These are phyloP conservation scores for Cercospora nicotianae DNA, from an alignment of 2,329 filamentous ascomycete genomes.

Conservation along the genomic window DNA sequence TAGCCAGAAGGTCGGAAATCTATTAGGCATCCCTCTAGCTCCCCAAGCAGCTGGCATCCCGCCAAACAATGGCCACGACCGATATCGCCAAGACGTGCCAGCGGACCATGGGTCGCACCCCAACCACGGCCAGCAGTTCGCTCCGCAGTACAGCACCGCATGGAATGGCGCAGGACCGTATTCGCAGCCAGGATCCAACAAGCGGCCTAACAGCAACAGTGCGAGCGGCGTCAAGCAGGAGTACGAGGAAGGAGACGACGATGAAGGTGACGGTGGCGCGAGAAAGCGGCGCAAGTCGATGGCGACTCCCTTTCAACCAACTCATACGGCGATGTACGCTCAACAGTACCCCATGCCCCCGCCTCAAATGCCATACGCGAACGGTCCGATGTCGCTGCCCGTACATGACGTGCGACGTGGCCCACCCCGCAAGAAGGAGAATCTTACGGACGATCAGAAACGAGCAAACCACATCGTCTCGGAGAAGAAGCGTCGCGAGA, in stretches of 20 bases:
- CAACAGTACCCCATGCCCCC: conserved; percentile 4
- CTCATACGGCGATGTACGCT: conserved; percentile 3
- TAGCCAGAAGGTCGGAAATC: conserved; percentile 12
- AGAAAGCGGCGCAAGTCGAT: conserved; percentile 9
- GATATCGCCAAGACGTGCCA: background rate
- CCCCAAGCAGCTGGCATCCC: conserved; percentile 11
- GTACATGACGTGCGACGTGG: conserved; percentile 8
- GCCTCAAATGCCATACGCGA: conserved; percentile 1
- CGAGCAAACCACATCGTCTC: conserved; percentile 73
- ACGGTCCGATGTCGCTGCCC: conserved; percentile 7
- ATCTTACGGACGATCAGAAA: conserved; percentile 64
- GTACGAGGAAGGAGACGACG: conserved; percentile 5
- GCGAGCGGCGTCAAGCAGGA: conserved; percentile 14
- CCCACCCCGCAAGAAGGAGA: conserved; percentile 17
- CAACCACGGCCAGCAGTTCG: background rate
- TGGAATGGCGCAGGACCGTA: conserved; percentile 1
- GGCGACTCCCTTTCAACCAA: conserved; percentile 2
- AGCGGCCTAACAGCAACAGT: conserved; percentile 4
- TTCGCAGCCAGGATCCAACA: conserved; percentile 2
- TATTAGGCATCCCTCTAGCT: conserved; percentile 13
- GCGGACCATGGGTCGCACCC: background rate
- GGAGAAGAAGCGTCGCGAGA: conserved; percentile 66
- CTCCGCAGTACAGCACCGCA: conserved; percentile 3
- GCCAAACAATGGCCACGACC: background rate
- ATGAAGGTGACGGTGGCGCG: background rate